Conservation (phyloP, 768 basidiomycete species). For the Rhizopogon roseolus region DNA sequence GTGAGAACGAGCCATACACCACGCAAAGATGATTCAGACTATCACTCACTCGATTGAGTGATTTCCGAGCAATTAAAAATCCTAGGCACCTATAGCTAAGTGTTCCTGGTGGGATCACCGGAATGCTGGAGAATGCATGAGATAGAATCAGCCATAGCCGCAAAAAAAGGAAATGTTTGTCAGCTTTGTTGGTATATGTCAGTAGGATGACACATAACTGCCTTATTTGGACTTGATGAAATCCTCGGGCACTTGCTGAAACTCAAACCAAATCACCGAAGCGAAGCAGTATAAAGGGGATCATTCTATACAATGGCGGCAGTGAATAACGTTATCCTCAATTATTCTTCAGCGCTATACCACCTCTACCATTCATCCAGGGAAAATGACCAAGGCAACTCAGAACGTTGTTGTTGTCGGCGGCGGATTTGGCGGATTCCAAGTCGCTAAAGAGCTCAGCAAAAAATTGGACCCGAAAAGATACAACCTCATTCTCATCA, state of each 20-base stretch:
- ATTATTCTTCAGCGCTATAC: no score
- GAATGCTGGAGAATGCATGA: background rate
- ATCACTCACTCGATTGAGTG: no score
- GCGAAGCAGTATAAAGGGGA: background rate
- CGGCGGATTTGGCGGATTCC: constrained; percentile 43
- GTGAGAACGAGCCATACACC: background rate
- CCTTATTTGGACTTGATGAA: background rate
- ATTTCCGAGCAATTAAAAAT: no score
- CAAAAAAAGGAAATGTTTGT: background rate
- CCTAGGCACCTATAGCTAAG: no score
- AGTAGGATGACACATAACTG: background rate
- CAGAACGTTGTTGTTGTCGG: constrained; percentile 52
- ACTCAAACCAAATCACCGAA: background rate
- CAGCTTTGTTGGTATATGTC: background rate
- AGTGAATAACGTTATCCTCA: background rate
- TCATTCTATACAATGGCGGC: background rate
- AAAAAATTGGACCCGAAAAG: constrained; percentile 41
- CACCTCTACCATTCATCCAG: background rate
- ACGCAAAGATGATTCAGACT: no score
- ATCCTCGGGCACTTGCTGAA: background rate
- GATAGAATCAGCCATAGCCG: constrained; percentile 3
- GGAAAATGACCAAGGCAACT: constrained; percentile 13
- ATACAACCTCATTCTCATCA: constrained; percentile 52
- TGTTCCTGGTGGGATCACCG: background rate
- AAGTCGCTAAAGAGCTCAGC: constrained; percentile 43